Base-by-base conservation (phyloP, 2,329 filamentous ascomycete species). In the Sporothrix schenckii region DNA sequence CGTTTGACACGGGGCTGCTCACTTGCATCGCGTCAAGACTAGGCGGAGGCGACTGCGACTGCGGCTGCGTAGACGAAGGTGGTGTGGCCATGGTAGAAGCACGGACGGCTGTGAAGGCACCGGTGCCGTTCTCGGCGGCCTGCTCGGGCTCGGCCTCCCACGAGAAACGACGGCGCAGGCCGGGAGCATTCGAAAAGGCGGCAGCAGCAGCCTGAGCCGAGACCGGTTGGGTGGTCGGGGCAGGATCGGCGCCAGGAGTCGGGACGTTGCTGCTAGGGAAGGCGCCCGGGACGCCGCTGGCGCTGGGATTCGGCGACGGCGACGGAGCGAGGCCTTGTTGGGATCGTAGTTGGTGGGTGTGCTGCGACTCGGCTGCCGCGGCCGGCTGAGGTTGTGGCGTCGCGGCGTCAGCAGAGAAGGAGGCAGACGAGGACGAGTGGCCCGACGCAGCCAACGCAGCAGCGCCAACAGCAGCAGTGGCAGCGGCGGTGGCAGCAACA, bases 111-210 rank as follows among this genome's bases (percentile, higher is more conserved):
- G 58, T 47, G 41, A 47, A 47, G 5, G 58, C 58, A 21, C n/a
- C n/a, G 2, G 58, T 63, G 39, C 58, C 39, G 4, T n/a, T 63
- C 1, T 30, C 47, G 16, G 63, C 47, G 7, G 54, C 11, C 16
- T 63, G 60, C 60, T 80, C 79, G 1, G 77, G 71, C 53, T 80
- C 79, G 2, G 76, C 75, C 72, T 84, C 82, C 82, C 82, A 84
- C 3, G 82, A 84, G 70, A 83, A 84, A 0, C 80, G 79, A 27
- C 75, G 73, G 7, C 73, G 76, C 0, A 71, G 47, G 13, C 13
- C 52, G 6, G 60, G 47, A 1, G 66, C 44, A 0, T 27, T 41
- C 9, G 58, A 16, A 13, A 68, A 65, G n/a, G 69, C 67, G 30
- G 44, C 41, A 13, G 61, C 61, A 11, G 61, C 44, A 3, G n/a